Base-by-base conservation (phyloP, 495 filamentous ascomycete species). In the Trichoderma gamsii region DNA sequence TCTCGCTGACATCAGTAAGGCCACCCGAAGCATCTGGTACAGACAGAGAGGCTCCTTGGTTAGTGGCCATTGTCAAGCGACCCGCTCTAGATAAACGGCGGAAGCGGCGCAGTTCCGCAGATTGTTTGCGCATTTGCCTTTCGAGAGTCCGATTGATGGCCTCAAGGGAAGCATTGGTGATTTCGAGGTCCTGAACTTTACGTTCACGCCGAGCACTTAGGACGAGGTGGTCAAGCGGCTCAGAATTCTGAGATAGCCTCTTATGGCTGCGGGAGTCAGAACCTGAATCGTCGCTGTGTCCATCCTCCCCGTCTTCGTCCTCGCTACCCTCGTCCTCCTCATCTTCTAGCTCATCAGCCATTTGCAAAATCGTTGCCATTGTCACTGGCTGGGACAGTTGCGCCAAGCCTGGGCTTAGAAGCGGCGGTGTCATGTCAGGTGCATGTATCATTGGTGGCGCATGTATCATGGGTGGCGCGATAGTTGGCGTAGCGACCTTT, bases 141-240 rank as follows among this genome's bases (percentile, higher is more conserved):
- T 99, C 95, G 1, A 99, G 80, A 0, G 92, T 92, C 64, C 92
- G 86, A 73, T 99, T 99, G 78, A 99, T 97, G n/a, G 96, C 96
- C 38, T 97, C 84, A 9, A 99, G 85, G 27, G 92, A 97, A 2
- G 92, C 94, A 71, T 99, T 99, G 70, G 91, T 96, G 69, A 99
- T 99, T 73, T 99, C 91, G n/a, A 99, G 81, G 75, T 99, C 95
- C 71, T 98, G 81, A 38, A 99, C 93, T 77, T 97, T 98, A 67
- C 95, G 87, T 77, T 97, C 95, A 8, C 91, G 88, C 18, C 95
- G 87, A 8, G 95, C 95, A 76, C 90, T 94, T 13, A 90, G 84
- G 2, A 93, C 92, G 11, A 88, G 74, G 46, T 93, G 91, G 65
- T 82, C 89, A 66, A 85, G 76, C 29, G 84, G 83, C 66, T 85